phyloP scores from a whole-genome alignment of 2,329 filamentous ascomycete species.

The Ophiocordyceps camponoti-floridani region DNA sequence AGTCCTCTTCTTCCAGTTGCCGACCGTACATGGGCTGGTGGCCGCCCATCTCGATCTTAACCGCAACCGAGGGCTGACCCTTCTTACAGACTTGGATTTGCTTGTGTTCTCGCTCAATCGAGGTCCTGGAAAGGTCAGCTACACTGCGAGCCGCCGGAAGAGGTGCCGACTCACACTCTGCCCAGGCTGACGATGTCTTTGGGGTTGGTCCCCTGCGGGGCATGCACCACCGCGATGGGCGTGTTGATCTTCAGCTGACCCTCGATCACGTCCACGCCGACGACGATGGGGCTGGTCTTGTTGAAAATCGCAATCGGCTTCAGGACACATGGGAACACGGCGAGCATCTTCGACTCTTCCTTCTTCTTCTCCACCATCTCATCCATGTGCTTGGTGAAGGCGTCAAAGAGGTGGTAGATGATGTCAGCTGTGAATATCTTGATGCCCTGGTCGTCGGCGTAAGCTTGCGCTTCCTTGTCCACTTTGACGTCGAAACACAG shows the following conservation, averaged over 20 bases:
- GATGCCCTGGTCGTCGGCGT: constrained; percentile 86
- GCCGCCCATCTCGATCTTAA: constrained; percentile 89
- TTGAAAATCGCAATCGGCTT: constrained; percentile 89
- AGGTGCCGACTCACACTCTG: constrained; percentile 58
- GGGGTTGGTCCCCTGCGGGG: constrained; percentile 55
- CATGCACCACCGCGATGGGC: constrained; percentile 74
- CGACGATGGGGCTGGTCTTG: constrained; percentile 88
- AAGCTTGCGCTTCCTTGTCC: constrained; percentile 82
- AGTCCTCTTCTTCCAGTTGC: constrained; percentile 83
- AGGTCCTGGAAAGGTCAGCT: constrained; percentile 44
- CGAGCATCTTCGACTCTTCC: constrained; percentile 86
- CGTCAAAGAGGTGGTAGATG: constrained; percentile 95
- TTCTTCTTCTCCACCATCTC: constrained; percentile 78
- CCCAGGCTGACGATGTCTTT: constrained; percentile 78
- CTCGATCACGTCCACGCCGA: constrained; percentile 91
- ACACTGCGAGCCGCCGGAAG: constrained; percentile 6
- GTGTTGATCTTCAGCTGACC: constrained; percentile 76
- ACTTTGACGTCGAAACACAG: constrained; percentile 99
- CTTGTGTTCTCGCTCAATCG: constrained; percentile 96
- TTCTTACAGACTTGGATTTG: constrained; percentile 82
- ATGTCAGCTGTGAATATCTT: constrained; percentile 98
- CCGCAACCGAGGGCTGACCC: constrained; percentile 87
- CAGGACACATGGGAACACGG: constrained; percentile 92
- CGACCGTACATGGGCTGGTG: constrained; percentile 90
- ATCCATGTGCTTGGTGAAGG: constrained; percentile 90